These are phyloP conservation scores for Xylaria sp. DNA, from an alignment of 2,329 filamentous ascomycete genomes.

Conservation along the genomic window DNA sequence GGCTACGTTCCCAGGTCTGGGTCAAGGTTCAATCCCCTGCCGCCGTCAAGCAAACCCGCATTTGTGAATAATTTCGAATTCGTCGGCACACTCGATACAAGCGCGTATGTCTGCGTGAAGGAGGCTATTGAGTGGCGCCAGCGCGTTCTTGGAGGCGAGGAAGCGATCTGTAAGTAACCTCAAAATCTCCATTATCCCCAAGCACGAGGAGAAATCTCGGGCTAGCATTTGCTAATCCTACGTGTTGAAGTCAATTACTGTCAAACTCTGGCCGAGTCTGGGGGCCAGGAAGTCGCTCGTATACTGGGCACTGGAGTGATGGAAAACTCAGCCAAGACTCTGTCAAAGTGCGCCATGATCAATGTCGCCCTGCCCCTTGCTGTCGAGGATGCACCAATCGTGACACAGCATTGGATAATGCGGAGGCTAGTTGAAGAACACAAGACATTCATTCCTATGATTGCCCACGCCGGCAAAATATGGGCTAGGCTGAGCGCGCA, in stretches of 20 bases:
- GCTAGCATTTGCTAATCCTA: not conserved
- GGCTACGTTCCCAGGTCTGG: slow-evolving; percentile 64
- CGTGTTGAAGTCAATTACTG: slow-evolving; percentile 55
- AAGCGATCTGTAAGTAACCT: slow-evolving; percentile 57
- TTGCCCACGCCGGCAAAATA: slow-evolving; percentile 63
- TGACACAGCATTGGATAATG: slow-evolving; percentile 61
- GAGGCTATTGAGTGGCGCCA: slow-evolving; percentile 74
- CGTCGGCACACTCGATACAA: slow-evolving; percentile 75
- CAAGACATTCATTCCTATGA: slow-evolving; percentile 73
- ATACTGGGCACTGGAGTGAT: slow-evolving; percentile 73
- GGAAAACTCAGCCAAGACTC: slow-evolving; percentile 65
- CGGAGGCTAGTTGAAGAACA: slow-evolving; percentile 61
- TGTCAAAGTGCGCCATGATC: slow-evolving; percentile 71
- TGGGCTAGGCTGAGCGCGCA: slow-evolving; percentile 81
- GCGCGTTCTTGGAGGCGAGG: slow-evolving; percentile 75
- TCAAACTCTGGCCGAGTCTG: slow-evolving; percentile 66
- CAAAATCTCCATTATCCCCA: not conserved
- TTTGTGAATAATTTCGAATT: slow-evolving; percentile 79
- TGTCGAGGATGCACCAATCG: slow-evolving; percentile 37
- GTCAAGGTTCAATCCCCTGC: slow-evolving; percentile 49
- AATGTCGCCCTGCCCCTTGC: slow-evolving; percentile 76
- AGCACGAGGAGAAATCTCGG: no score
- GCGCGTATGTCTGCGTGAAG: slow-evolving; percentile 73
- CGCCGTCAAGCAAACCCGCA: slow-evolving; percentile 53
- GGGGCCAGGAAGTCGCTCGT: slow-evolving; percentile 63